These are phyloP conservation scores for Auriculariales sp. DNA, from an alignment of 768 basidiomycete species.

Conservation along the genomic window DNA sequence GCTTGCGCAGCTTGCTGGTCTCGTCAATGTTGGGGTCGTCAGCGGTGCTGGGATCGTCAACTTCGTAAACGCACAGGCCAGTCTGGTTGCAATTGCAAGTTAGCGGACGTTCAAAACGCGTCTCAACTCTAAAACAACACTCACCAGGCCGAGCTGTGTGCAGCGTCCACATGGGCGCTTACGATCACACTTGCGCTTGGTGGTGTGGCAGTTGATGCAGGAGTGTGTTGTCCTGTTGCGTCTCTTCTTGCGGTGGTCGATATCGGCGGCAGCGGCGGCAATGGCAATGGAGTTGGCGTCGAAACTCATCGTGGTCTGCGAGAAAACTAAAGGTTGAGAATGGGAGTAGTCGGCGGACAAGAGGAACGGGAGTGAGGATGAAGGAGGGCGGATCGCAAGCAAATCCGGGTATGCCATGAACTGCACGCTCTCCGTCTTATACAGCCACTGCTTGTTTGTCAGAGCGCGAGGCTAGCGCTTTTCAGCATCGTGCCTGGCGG, in stretches of 20 bases:
- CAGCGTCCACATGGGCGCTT: constrained; percentile 85
- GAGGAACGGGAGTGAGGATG: not conserved
- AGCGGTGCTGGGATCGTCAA: constrained; percentile 77
- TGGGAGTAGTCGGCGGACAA: not conserved
- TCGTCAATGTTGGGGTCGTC: constrained; percentile 84
- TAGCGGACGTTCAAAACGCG: constrained; percentile 5
- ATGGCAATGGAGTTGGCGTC: not conserved
- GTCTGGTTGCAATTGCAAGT: constrained; percentile 33
- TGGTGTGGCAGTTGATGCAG: constrained; percentile 80
- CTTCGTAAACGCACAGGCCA: constrained; percentile 88
- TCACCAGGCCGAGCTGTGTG: constrained; percentile 76
- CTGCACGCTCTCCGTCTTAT: too few species aligned
- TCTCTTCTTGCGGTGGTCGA: constrained; percentile 49
- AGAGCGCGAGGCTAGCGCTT: too few species aligned
- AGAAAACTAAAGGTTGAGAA: not conserved
- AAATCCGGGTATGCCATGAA: not conserved
- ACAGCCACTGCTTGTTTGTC: too few species aligned
- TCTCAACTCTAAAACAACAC: constrained; percentile 4
- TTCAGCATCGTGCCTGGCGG: too few species aligned
- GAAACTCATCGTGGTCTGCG: not conserved
- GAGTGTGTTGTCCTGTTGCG: constrained; percentile 88
- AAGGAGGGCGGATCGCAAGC: not conserved
- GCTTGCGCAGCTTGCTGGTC: constrained; percentile 66
- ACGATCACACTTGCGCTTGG: constrained; percentile 90
- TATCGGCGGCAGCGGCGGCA: not conserved